Evolutionary conservation across 768 basidiomycete species (phyloP).

Genomic region (Rhodotorula babjevae): DNA sequence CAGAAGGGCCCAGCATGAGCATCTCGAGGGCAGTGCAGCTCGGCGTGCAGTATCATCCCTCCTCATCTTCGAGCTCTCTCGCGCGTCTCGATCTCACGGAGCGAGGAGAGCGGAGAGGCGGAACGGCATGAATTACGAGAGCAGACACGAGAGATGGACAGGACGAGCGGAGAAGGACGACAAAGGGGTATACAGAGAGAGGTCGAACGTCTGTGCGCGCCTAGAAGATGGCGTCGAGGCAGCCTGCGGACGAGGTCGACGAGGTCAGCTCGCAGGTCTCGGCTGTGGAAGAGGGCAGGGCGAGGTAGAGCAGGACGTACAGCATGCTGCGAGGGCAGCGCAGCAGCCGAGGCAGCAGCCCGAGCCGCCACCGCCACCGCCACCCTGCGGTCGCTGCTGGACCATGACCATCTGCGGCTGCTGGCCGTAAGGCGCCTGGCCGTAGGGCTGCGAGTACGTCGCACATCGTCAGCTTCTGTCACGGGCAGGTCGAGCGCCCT

Average conservation of each 20-base stretch:
- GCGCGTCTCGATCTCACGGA: no score
- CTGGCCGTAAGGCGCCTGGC: not conserved
- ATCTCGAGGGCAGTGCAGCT: no score
- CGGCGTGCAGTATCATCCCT: no score
- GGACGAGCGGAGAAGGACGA: no score
- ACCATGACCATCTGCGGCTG: conserved; percentile 3
- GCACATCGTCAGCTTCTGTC: no score
- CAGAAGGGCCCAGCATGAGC: no score
- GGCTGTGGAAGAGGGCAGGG: not conserved
- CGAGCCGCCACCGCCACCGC: not conserved
- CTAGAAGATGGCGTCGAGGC: conserved; percentile 29
- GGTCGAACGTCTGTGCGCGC: not conserved
- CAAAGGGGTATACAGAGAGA: not conserved
- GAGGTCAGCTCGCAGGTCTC: no score
- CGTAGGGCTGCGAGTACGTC: not conserved
- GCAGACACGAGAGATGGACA: no score
- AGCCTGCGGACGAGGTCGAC: not conserved
- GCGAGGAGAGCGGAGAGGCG: no score
- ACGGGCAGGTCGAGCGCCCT: no score
- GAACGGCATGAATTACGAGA: no score
- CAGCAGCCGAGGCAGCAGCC: conserved; percentile 1
- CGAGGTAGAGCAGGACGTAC: not conserved
- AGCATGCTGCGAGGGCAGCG: not conserved
- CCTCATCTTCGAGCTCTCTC: no score
- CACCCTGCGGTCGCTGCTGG: not conserved